A percentile compares a stretch with the other conserved stretches of the same genome.
Conservation (phyloP, 2,329 filamentous ascomycete species). For the Fusarium proliferatum region DNA sequence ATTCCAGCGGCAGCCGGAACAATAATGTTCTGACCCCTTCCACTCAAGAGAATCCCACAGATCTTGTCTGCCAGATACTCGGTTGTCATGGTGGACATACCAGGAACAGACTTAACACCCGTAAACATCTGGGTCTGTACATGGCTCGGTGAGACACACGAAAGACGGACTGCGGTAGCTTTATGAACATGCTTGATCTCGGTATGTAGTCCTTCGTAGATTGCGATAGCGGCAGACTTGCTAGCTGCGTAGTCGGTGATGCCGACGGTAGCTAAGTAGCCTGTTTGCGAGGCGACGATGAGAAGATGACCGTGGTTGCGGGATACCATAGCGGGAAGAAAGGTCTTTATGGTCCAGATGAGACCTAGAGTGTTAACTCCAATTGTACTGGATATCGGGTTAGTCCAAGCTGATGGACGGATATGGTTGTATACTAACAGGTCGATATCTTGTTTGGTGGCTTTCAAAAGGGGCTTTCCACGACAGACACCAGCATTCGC, state of each 20-base stretch:
- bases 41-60: neutral
- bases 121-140: neutral
- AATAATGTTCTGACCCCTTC: neutral
- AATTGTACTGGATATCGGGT: rapidly evolving
- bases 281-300: neutral
- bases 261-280: neutral
- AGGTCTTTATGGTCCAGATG: neutral
- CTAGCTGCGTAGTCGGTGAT: neutral
- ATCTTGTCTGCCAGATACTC: neutral
- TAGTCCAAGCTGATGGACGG: rapidly evolving
- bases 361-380: neutral
- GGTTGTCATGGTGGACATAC: neutral
- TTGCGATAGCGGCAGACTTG: neutral
- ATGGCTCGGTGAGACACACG: neutral
- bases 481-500: neutral
- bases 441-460: neutral
- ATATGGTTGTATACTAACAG: neutral
- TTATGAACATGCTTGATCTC: neutral
- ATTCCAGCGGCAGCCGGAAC: neutral
- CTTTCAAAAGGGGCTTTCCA: neutral
- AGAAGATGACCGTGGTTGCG: neutral
- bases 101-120: neutral
- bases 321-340: neutral
- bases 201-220: neutral
- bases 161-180: neutral